phyloP scores from a whole-genome alignment of 179 eudicot genomes.

The Patellifolia procumbens region DNA sequence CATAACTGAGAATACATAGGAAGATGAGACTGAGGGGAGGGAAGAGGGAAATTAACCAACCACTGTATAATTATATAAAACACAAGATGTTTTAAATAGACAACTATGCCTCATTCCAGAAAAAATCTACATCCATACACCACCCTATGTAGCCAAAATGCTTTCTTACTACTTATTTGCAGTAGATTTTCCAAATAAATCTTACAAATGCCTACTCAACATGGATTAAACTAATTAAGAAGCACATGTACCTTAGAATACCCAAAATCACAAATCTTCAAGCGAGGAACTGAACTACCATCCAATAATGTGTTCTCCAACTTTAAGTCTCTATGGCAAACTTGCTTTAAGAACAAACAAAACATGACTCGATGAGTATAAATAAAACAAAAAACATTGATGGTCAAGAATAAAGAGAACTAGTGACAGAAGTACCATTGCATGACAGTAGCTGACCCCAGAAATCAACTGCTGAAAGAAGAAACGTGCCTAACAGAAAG shows the following conservation, averaged over 20 bases:
- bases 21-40: neutral
- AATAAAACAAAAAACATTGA: neutral
- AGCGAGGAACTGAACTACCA: conserved; percentile 88
- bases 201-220: neutral
- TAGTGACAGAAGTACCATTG: conserved; percentile 54
- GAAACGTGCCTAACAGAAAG: conserved; percentile 67
- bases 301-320: conserved; percentile 89
- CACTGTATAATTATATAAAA: neutral
- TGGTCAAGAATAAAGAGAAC: neutral
- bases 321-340: conserved; percentile 91
- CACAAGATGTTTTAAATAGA: neutral
- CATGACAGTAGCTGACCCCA: conserved; percentile 93
- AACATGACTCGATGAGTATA: neutral
- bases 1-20: neutral
- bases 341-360: conserved; percentile 51
- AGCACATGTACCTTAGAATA: conserved; percentile 78
- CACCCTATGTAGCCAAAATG: neutral
- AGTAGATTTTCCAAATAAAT: neutral
- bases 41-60: neutral
- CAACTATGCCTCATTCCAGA: neutral
- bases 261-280: conserved; percentile 96
- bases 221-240: neutral
- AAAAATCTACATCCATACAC: neutral
- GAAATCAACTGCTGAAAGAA: conserved; percentile 93
- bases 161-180: neutral